phyloP scores from a whole-genome alignment of 352 stramenopile species.

The Phytophthora uliginosa region DNA sequence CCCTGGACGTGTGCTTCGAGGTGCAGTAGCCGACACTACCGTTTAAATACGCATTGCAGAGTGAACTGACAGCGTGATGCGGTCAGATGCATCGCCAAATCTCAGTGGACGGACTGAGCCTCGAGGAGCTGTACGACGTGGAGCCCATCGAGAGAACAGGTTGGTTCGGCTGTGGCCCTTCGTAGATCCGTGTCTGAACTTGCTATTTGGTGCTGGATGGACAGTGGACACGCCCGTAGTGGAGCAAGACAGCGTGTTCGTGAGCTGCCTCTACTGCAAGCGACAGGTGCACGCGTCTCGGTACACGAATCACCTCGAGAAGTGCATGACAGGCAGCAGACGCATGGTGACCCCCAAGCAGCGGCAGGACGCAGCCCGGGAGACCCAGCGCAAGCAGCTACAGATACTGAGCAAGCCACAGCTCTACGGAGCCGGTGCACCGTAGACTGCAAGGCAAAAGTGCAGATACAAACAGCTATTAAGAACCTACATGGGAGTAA shows the following conservation, averaged over 20 bases:
- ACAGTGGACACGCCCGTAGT: conserved; percentile 36
- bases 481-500: conserved; percentile 10
- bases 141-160: conserved; percentile 57
- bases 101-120: conserved; percentile 64
- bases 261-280: conserved; percentile 73
- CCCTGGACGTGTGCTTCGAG: conserved; percentile 79
- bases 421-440: conserved; percentile 24
- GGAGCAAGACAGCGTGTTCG: conserved; percentile 68
- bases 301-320: conserved; percentile 80
- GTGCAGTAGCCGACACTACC: conserved; percentile 23
- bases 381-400: conserved; percentile 51
- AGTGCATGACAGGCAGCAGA: conserved; percentile 71
- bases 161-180: too few species aligned
- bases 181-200: background rate
- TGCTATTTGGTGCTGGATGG: background rate
- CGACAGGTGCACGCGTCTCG: conserved; percentile 77
- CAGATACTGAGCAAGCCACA: conserved; percentile 46
- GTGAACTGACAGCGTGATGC: background rate
- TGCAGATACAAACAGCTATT: conserved; percentile 24
- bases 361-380: conserved; percentile 42
- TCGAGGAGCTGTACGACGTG: conserved; percentile 83
- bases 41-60: background rate
- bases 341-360: conserved; percentile 54
- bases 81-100: conserved; percentile 71
- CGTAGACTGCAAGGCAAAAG: conserved; percentile 13